phyloP scores from a whole-genome alignment of 2,329 filamentous ascomycete genomes.

The Neofusicoccum kwambonambiense region DNA sequence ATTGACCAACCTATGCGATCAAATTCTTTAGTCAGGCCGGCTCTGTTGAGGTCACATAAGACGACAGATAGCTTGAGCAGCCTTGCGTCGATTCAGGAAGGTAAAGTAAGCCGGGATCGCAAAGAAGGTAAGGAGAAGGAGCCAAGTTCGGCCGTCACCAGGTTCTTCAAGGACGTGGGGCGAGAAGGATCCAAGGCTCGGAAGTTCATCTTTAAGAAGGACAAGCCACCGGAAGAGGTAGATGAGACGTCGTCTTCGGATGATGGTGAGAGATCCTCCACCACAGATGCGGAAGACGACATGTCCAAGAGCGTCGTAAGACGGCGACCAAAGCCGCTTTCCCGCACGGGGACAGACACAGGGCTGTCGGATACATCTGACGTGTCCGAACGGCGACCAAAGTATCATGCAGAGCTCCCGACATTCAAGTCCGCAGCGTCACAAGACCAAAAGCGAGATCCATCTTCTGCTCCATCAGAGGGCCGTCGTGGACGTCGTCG shows the following conservation, averaged over 20 bases:
- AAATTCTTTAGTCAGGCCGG: not conserved
- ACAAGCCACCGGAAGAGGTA: conserved; percentile 38
- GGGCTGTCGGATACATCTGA: conserved; percentile 2
- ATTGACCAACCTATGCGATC: not conserved
- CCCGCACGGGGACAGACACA: conserved; percentile 8
- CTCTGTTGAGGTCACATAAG: conserved; percentile 26
- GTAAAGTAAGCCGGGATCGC: conserved; percentile 18
- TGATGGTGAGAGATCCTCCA: conserved; percentile 47
- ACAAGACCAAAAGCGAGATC: not conserved
- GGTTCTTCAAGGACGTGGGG: conserved; percentile 75
- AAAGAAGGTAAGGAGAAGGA: conserved; percentile 45
- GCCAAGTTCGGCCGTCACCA: conserved; percentile 58
- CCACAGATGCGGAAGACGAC: conserved; percentile 45
- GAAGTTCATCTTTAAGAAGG: conserved; percentile 60
- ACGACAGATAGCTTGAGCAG: conserved; percentile 40
- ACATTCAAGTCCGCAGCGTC: conserved; percentile 12
- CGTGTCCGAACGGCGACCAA: not conserved
- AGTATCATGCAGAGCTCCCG: conserved; percentile 5
- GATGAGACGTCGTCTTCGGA: conserved; percentile 23
- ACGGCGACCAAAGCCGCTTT: not conserved
- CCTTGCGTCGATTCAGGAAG: conserved; percentile 30
- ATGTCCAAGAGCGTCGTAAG: conserved; percentile 18
- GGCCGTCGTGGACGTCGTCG: conserved; percentile 33
- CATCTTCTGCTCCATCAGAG: not conserved
- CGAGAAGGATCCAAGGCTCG: conserved; percentile 62